A percentile compares a stretch with the other conserved stretches of the same genome.
Evolutionary conservation across 306 rosid genomes (phyloP).

Genomic region (Prunus salicina): DNA sequence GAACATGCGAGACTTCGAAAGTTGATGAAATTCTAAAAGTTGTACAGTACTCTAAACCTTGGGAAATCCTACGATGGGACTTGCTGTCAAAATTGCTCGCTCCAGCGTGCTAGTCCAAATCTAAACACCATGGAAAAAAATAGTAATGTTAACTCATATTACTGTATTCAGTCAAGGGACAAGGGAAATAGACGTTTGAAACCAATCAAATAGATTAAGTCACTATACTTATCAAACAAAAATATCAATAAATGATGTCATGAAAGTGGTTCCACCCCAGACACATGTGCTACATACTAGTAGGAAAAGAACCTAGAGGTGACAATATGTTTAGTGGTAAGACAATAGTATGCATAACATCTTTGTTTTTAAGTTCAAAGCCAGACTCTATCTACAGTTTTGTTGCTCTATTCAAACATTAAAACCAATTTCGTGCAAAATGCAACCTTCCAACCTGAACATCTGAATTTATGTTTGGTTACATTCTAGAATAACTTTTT

Average conservation of each 20-base stretch:
- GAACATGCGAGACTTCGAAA: background rate
- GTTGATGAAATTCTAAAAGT: background rate
- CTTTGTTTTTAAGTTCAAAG: background rate
- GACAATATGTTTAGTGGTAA: background rate
- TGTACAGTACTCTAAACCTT: conserved; percentile 57
- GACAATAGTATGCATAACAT: background rate
- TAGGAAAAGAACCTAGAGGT: background rate
- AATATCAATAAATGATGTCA: background rate
- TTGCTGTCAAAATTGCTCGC: conserved; percentile 89
- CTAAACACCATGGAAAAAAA: conserved; percentile 35
- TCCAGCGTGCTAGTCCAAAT: conserved; percentile 99
- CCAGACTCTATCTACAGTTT: background rate
- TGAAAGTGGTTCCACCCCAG: too few relatives aligned
- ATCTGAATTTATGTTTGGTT: background rate
- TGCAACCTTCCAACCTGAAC: background rate
- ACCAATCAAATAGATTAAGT: background rate
- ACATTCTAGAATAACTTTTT: background rate
- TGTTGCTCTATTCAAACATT: background rate
- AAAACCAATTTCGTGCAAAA: background rate
- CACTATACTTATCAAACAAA: background rate
- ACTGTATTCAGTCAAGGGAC: background rate
- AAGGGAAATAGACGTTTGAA: background rate
- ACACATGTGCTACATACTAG: background rate
- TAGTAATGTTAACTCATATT: background rate
- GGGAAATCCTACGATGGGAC: conserved; percentile 83